Evolutionary conservation across 2,329 filamentous ascomycete genomes (phyloP).

Genomic region (Nannizzia gypsea): DNA sequence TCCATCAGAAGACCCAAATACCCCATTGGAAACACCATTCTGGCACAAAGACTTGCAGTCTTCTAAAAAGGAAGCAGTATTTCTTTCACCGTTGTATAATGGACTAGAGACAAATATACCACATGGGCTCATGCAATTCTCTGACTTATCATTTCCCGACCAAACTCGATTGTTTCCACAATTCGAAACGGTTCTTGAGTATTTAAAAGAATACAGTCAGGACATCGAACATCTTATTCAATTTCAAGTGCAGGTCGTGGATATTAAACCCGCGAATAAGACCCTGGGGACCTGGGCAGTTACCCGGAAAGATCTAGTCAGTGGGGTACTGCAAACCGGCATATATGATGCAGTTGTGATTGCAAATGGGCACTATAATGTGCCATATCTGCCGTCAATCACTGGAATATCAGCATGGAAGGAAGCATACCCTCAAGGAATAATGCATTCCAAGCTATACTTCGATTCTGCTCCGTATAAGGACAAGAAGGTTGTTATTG

Average conservation of each 20-base stretch:
- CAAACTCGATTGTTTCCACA: constrained; percentile 62
- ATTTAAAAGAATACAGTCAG: constrained; percentile 59
- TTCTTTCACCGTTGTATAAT: constrained; percentile 76
- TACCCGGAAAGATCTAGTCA: constrained; percentile 41
- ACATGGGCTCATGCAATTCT: constrained; percentile 66
- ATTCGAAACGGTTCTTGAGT: constrained; percentile 58
- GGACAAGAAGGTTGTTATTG: constrained; percentile 64
- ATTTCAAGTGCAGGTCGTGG: constrained; percentile 59
- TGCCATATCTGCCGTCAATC: constrained; percentile 55
- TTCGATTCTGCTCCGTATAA: constrained; percentile 52
- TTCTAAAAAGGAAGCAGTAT: constrained; percentile 41
- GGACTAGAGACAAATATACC: constrained; percentile 79
- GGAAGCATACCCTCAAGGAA: constrained; percentile 44
- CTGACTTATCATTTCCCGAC: constrained; percentile 53
- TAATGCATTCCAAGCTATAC: constrained; percentile 72
- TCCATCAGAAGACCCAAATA: constrained; percentile 56
- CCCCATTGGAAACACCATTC: constrained; percentile 52
- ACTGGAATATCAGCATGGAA: constrained; percentile 50
- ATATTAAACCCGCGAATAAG: constrained; percentile 38
- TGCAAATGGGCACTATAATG: constrained; percentile 63
- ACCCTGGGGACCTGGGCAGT: constrained; percentile 47
- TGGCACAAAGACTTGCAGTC: constrained; percentile 27
- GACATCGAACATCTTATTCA: constrained; percentile 55
- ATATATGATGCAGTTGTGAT: constrained; percentile 64
- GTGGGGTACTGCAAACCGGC: constrained; percentile 30